Percentiles rank a stretch among this genome's conserved stretches.
Evolutionary conservation across 306 rosid species (phyloP).

Genomic region (Quercus engelmannii): DNA sequence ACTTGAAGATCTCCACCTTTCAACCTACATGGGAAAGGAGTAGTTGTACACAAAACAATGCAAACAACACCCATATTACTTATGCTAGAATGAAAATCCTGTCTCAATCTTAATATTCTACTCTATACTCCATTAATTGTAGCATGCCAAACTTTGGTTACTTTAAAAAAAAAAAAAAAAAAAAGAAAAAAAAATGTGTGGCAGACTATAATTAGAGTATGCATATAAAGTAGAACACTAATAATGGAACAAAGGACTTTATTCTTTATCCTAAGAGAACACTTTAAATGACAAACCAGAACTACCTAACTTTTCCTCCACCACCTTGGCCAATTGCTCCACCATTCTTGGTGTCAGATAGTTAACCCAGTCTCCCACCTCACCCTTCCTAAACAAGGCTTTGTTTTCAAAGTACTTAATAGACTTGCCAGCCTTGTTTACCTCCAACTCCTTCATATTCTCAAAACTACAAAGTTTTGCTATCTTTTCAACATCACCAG

Average conservation of each 20-base stretch:
- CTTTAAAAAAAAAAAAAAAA: background rate
- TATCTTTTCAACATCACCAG: constrained; percentile 37
- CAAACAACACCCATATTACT: background rate
- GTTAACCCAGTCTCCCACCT: constrained; percentile 56
- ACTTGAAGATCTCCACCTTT: background rate
- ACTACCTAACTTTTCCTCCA: constrained; percentile 27
- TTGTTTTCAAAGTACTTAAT: constrained; percentile 35
- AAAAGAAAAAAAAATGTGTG: background rate
- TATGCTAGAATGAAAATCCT: no score
- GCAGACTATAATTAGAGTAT: no score
- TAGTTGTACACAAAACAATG: background rate
- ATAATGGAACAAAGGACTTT: no score
- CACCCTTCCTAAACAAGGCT: constrained; percentile 46
- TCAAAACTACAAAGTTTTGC: constrained; percentile 43
- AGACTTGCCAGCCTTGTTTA: constrained; percentile 31
- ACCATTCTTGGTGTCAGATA: constrained; percentile 44
- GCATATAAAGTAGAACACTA: no score
- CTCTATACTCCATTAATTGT: no score
- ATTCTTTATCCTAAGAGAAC: no score
- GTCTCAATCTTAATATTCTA: background rate
- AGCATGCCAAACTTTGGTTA: constrained; percentile 35
- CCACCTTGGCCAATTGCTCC: constrained; percentile 33
- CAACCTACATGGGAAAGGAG: background rate
- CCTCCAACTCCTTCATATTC: constrained; percentile 42
- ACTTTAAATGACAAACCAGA: no score